phyloP scores from a whole-genome alignment of 805 yeast genomes.

The Starmerella etchellsii region DNA sequence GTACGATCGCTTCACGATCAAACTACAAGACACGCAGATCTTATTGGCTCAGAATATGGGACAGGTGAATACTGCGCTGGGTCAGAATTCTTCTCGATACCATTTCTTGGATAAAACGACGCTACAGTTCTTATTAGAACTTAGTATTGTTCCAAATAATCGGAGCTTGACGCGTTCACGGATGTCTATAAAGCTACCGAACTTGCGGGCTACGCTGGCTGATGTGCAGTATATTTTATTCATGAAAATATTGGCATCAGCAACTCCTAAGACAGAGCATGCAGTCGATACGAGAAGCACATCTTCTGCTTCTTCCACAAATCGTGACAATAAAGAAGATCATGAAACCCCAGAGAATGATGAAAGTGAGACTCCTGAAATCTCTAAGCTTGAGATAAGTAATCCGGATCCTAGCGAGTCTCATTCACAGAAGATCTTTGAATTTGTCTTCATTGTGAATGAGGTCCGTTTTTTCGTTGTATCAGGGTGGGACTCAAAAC shows the following conservation, averaged over 20 bases:
- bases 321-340: neutral
- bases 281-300: neutral
- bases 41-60: slow-evolving; percentile 69
- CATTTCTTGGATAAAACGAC: slow-evolving; percentile 64
- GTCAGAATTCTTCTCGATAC: slow-evolving; percentile 32
- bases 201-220: slow-evolving; percentile 55
- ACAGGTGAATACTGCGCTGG: slow-evolving; percentile 39
- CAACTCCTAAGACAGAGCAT: slow-evolving; percentile 39
- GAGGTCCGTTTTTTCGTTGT: slow-evolving; percentile 47
- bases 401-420: neutral
- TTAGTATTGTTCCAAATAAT: slow-evolving; percentile 78
- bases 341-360: no score
- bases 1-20: slow-evolving; percentile 77
- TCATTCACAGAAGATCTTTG: slow-evolving; percentile 48
- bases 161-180: slow-evolving; percentile 56
- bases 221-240: slow-evolving; percentile 84
- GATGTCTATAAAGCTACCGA: slow-evolving; percentile 66
- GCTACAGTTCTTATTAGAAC: slow-evolving; percentile 58
- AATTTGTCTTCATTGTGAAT: slow-evolving; percentile 58
- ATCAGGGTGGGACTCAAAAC: slow-evolving; percentile 58
- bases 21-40: slow-evolving; percentile 74
- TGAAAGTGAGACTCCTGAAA: neutral
- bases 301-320: neutral
- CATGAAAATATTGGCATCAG: slow-evolving; percentile 60
- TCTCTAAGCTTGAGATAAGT: neutral